A percentile compares a stretch with the other conserved stretches of the same genome.
Conservation (phyloP, 805 yeast genomes). For the Nakazawaea peltata region DNA sequence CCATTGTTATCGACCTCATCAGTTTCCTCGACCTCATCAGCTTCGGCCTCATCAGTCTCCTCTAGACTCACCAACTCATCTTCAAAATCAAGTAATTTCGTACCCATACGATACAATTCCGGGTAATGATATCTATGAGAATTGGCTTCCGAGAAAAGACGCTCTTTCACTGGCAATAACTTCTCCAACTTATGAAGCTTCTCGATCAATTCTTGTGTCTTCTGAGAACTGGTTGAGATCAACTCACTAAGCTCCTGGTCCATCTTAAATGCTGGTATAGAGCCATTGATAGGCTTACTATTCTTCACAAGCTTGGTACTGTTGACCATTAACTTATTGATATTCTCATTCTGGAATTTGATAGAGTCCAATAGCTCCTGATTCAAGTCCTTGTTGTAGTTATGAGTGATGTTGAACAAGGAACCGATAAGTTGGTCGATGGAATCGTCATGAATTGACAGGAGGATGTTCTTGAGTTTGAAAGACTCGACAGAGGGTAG, state of each 20-base stretch:
- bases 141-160: slow-evolving; percentile 25
- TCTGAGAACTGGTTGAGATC: slow-evolving; percentile 9
- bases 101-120: slow-evolving; percentile 22
- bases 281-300: background rate
- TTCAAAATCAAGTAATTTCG: slow-evolving; percentile 9
- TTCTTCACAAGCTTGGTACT: slow-evolving; percentile 2
- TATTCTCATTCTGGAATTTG: slow-evolving; percentile 16
- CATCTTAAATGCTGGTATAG: no score
- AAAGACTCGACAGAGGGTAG: background rate
- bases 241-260: slow-evolving; percentile 10
- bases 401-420: slow-evolving; percentile 13
- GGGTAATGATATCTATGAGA: slow-evolving; percentile 38
- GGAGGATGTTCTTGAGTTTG: background rate
- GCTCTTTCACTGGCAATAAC: slow-evolving; percentile 25
- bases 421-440: slow-evolving; percentile 17
- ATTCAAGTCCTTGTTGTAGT: slow-evolving; percentile 21
- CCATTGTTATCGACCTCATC: slow-evolving; percentile 2
- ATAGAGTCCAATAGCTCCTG: slow-evolving; percentile 17
- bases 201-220: slow-evolving; percentile 17
- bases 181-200: slow-evolving; percentile 26
- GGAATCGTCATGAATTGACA: slow-evolving; percentile 13
- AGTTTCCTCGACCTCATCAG: slow-evolving; percentile 9
- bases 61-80: slow-evolving; percentile 12
- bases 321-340: slow-evolving; percentile 7
- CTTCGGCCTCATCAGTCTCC: slow-evolving; percentile 10